phyloP scores from a whole-genome alignment of 345 rosid species.

The Mallotus nudiflorus region DNA sequence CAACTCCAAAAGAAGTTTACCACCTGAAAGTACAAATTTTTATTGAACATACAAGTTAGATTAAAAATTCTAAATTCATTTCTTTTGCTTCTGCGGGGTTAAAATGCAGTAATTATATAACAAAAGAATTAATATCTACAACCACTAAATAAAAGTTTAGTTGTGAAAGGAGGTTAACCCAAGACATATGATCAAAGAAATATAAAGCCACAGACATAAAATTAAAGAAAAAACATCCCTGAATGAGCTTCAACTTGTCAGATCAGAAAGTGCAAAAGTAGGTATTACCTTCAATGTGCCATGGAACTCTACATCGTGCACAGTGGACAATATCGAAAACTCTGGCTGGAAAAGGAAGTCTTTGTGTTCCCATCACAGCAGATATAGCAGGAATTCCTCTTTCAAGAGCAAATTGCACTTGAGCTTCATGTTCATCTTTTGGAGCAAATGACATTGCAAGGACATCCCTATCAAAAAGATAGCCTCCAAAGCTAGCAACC shows the following conservation, averaged over 20 bases:
- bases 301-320: constrained; percentile 98
- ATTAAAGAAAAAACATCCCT: background rate
- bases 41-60: background rate
- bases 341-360: constrained; percentile 93
- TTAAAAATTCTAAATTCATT: background rate
- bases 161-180: background rate
- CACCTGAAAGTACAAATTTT: constrained; percentile 47
- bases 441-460: constrained; percentile 95
- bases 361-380: constrained; percentile 95
- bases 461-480: constrained; percentile 83
- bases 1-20: constrained; percentile 88
- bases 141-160: background rate
- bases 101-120: background rate
- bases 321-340: constrained; percentile 93
- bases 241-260: background rate
- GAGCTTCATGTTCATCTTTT: constrained; percentile 99
- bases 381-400: constrained; percentile 97
- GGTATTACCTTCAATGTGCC: constrained; percentile 93
- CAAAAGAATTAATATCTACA: background rate
- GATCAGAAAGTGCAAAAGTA: background rate
- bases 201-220: background rate
- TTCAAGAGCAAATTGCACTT: constrained; percentile 95
- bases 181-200: background rate
- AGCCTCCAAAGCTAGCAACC: constrained; percentile 98
- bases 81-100: background rate